Conservation (phyloP, 2,329 filamentous ascomycete species). For the Fusarium virguliforme region DNA sequence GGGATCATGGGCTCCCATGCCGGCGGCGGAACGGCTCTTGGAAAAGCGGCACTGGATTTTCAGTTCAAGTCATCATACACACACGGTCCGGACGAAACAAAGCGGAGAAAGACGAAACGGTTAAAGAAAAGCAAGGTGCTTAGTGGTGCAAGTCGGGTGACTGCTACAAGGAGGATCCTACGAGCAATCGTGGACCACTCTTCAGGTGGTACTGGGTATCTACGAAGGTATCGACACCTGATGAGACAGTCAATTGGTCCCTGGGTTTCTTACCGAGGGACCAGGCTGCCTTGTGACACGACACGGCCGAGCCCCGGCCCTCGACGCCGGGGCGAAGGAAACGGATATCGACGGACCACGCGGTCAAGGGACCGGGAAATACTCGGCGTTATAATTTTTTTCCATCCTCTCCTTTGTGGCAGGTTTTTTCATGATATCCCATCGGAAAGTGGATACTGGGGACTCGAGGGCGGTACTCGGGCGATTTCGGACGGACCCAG, state of each 20-base stretch:
- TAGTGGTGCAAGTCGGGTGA: constrained; percentile 24
- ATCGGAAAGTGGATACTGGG: constrained; percentile 48
- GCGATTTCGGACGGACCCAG: constrained; percentile 45
- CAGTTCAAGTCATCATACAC: constrained; percentile 34
- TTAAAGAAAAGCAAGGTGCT: constrained; percentile 48
- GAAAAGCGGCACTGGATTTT: constrained; percentile 39
- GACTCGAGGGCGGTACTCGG: constrained; percentile 40
- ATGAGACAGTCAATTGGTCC: constrained; percentile 34
- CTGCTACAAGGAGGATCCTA: constrained; percentile 22
- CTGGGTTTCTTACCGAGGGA: constrained; percentile 30
- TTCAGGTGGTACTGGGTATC: constrained; percentile 13
- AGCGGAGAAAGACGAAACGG: constrained; percentile 34
- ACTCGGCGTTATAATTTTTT: constrained; percentile 48
- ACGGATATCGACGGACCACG: constrained; percentile 33
- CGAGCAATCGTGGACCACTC: constrained; percentile 25
- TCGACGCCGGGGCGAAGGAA: constrained; percentile 34
- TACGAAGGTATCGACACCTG: constrained; percentile 17
- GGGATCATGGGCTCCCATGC: constrained; percentile 9
- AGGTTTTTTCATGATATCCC: constrained; percentile 51
- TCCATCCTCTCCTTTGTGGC: constrained; percentile 45
- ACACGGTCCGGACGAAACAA: constrained; percentile 34
- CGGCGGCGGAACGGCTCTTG: constrained; percentile 27
- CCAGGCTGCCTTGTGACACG: constrained; percentile 40
- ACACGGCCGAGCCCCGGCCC: constrained; percentile 24
- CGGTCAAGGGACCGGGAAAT: constrained; percentile 40